These are phyloP conservation scores for Trichosanthes cucumerina DNA, from an alignment of 306 rosid genomes.

Conservation along the genomic window DNA sequence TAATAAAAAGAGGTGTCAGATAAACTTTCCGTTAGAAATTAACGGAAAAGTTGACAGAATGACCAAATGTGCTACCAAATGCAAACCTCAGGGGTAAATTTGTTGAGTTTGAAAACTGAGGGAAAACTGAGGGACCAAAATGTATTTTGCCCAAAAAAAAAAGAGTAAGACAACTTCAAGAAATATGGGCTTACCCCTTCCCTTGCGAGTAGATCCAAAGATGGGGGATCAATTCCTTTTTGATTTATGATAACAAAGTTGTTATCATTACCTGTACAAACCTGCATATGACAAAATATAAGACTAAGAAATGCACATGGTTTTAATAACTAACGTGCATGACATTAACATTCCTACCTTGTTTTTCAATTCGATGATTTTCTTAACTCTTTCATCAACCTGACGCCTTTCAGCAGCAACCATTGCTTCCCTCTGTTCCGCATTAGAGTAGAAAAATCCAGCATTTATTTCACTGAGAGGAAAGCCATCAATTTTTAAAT, in stretches of 20 bases:
- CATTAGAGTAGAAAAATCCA: conserved; percentile 96
- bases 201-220: conserved; percentile 83
- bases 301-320: not conserved
- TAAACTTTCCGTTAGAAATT: no score
- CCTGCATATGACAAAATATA: conserved; percentile 32
- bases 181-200: conserved; percentile 64
- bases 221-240: conserved; percentile 96
- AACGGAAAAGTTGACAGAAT: no score
- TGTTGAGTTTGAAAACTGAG: no score
- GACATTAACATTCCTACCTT: conserved; percentile 31
- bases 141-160: no score
- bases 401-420: conserved; percentile 89
- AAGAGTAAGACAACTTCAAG: not conserved
- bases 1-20: no score
- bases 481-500: conserved; percentile 17
- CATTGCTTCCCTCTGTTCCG: conserved; percentile 96
- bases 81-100: no score
- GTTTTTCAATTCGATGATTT: conserved; percentile 78
- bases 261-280: conserved; percentile 65
- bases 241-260: conserved; percentile 81
- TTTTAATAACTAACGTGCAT: not conserved
- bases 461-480: conserved; percentile 78
- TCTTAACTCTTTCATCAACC: conserved; percentile 81
- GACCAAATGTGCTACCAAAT: no score
- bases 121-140: no score